Conservation (phyloP, 176 grass and related monocot genomes). For the Avena insularis region DNA sequence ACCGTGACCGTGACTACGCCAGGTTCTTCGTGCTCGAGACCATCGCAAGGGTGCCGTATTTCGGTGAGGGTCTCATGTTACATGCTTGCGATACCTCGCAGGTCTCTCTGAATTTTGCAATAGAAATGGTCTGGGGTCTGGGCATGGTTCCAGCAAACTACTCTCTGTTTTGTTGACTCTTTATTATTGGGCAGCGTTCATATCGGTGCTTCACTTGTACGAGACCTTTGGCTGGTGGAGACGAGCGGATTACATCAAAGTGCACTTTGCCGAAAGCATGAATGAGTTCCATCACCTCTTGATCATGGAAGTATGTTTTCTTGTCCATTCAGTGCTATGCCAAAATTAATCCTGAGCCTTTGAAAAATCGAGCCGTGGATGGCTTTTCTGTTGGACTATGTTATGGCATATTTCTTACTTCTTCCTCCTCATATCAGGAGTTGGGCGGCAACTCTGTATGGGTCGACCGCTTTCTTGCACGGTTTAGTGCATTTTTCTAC, state of each 20-base stretch:
- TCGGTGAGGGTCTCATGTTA: slow-evolving; percentile 61
- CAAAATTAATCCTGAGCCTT: not conserved
- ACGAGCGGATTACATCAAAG: slow-evolving; percentile 86
- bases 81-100: not conserved
- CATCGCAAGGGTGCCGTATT: slow-evolving; percentile 84
- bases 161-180: not conserved
- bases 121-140: not conserved
- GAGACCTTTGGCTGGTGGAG: slow-evolving; percentile 97
- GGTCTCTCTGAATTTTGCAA: not conserved
- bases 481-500: slow-evolving; percentile 72
- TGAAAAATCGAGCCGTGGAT: not conserved
- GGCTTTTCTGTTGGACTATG: not conserved
- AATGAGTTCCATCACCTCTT: slow-evolving; percentile 96
- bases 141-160: not conserved
- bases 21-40: slow-evolving; percentile 91
- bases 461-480: slow-evolving; percentile 72
- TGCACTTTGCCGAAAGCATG: slow-evolving; percentile 95
- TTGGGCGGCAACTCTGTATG: slow-evolving; percentile 80
- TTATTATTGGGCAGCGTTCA: slow-evolving; percentile 71
- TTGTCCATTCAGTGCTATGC: not conserved
- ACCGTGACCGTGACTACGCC: slow-evolving; percentile 73
- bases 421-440: slow-evolving; percentile 57
- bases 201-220: slow-evolving; percentile 96
- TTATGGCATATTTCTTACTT: not conserved
- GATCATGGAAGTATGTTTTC: slow-evolving; percentile 83